A percentile compares a stretch with the other conserved stretches of the same genome.
phyloP scores from a whole-genome alignment of 2,329 filamentous ascomycete genomes.

The Paracoccidioides lutzii region DNA sequence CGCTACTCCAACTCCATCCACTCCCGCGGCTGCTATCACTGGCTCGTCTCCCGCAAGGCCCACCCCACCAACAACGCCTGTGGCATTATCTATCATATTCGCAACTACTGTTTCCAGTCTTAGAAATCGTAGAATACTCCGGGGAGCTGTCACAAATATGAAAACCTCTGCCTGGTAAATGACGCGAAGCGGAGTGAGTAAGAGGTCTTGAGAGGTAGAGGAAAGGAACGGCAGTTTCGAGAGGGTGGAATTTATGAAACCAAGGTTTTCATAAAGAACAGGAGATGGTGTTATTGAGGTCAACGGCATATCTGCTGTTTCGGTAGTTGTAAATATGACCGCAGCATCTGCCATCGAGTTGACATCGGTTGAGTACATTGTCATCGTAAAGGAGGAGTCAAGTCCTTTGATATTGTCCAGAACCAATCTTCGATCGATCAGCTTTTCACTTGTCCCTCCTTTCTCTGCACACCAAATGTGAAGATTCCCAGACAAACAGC shows the following conservation, averaged over 20 bases:
- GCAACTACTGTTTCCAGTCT: constrained; percentile 7
- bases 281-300: not conserved
- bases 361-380: not conserved
- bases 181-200: constrained; percentile 11
- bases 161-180: constrained; percentile 12
- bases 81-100: constrained; percentile 4
- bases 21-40: constrained; percentile 25
- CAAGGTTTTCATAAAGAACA: not conserved
- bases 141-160: constrained; percentile 10
- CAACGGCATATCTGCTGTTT: not conserved
- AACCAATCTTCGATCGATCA: not conserved
- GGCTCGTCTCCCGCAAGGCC: constrained; percentile 8
- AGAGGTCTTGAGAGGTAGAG: not conserved
- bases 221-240: constrained; percentile 1
- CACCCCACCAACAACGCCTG: constrained; percentile 1
- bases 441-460: not conserved
- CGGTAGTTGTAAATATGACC: not conserved
- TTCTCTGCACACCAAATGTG: not conserved
- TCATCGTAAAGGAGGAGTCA: not conserved
- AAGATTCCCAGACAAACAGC: not conserved
- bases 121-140: constrained; percentile 6
- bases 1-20: constrained; percentile 15
- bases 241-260: not conserved
- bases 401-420: not conserved
- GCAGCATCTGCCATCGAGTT: not conserved